A percentile compares a stretch with the other conserved stretches of the same genome.
Conservation (phyloP, 805 yeast species). For the Wickerhamiella siamensis region DNA sequence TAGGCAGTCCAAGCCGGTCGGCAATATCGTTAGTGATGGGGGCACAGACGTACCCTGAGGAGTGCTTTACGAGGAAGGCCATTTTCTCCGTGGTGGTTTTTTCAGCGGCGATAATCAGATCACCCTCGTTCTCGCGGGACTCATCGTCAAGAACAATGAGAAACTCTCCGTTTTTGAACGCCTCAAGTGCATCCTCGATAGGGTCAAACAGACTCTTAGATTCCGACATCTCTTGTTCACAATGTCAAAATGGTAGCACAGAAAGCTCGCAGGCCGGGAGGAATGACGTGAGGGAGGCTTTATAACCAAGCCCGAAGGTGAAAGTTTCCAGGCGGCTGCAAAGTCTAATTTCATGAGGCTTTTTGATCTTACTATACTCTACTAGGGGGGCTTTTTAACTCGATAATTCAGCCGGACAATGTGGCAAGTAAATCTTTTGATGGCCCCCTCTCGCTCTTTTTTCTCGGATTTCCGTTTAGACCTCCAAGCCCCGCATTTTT, state of each 20-base stretch:
- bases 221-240: no score
- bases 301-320: not conserved
- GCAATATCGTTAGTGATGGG: constrained; percentile 72
- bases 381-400: no score
- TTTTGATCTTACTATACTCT: not conserved
- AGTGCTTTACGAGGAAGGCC: constrained; percentile 78
- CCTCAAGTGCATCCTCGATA: constrained; percentile 59
- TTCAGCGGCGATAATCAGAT: constrained; percentile 85
- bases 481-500: no score
- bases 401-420: no score
- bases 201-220: constrained; percentile 26
- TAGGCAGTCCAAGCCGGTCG: constrained; percentile 62
- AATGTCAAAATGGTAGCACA: not conserved
- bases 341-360: not conserved
- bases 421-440: no score
- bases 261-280: not conserved
- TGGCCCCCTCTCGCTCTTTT: no score
- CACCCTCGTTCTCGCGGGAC: constrained; percentile 94
- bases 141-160: constrained; percentile 96
- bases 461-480: no score
- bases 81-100: constrained; percentile 63
- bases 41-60: constrained; percentile 80
- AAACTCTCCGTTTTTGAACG: constrained; percentile 64
- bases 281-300: constrained; percentile 4
- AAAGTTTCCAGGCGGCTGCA: not conserved